Evolutionary conservation across 2,329 filamentous ascomycete genomes (phyloP).

Genomic region (Fusarium incarnatum): DNA sequence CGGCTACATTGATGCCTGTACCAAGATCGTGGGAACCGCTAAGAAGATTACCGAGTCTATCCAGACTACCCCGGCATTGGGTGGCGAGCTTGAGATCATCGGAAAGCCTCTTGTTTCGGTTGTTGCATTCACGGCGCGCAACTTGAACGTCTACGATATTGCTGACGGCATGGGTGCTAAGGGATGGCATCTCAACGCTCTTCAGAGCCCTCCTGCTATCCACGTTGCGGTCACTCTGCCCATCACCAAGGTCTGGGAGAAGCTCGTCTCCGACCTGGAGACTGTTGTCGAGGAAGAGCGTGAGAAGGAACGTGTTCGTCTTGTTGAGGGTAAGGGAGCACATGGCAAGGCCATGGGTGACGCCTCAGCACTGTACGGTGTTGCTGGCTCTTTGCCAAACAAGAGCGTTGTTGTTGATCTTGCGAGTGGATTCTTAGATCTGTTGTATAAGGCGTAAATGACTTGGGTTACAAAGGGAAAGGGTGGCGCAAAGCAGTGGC

Average conservation of each 20-base stretch:
- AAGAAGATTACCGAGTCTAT: conserved; percentile 86
- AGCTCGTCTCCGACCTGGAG: conserved; percentile 79
- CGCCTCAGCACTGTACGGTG: conserved; percentile 90
- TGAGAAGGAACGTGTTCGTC: conserved; percentile 80
- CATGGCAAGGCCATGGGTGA: conserved; percentile 79
- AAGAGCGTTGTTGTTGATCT: conserved; percentile 94
- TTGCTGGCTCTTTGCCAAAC: conserved; percentile 93
- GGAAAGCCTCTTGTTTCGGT: conserved; percentile 91
- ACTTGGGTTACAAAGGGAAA: background rate
- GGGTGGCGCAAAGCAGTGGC: conserved; percentile 1
- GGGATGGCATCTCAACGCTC: conserved; percentile 95
- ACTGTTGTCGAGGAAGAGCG: conserved; percentile 76
- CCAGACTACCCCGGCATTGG: conserved; percentile 73
- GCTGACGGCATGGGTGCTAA: conserved; percentile 85
- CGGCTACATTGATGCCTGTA: conserved; percentile 88
- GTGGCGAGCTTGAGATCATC: conserved; percentile 80
- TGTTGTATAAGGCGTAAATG: conserved; percentile 84
- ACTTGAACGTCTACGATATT: conserved; percentile 93
- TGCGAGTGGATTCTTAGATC: conserved; percentile 90
- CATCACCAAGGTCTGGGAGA: conserved; percentile 83
- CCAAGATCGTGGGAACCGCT: conserved; percentile 86
- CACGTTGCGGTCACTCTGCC: conserved; percentile 95
- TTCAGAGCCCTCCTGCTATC: conserved; percentile 91
- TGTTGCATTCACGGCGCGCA: conserved; percentile 84
- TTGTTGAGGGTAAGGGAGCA: conserved; percentile 74